phyloP scores from a whole-genome alignment of 768 basidiomycete species.

The Suillus weaverae region DNA sequence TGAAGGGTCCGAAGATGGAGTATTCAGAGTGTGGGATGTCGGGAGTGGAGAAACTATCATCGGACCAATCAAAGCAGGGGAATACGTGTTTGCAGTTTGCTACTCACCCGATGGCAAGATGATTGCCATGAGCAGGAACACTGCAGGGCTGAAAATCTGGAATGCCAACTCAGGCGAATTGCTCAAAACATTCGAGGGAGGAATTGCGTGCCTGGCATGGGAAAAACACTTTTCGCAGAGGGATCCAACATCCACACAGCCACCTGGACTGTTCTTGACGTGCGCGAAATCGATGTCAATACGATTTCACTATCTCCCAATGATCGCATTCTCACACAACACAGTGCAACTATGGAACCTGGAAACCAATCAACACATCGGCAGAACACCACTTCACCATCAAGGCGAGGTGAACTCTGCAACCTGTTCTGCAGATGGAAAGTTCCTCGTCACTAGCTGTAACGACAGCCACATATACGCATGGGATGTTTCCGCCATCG shows the following conservation, averaged over 20 bases:
- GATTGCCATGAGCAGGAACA: background rate
- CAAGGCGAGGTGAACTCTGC: background rate
- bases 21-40: too few species aligned
- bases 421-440: background rate
- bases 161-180: background rate
- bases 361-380: background rate
- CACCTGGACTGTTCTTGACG: background rate
- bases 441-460: background rate
- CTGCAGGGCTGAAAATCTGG: background rate
- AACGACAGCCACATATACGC: fast-evolving
- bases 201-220: background rate
- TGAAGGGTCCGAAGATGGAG: too few species aligned
- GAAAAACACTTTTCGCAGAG: background rate
- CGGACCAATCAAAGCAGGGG: too few species aligned
- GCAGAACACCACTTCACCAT: background rate
- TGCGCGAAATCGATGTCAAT: too few species aligned
- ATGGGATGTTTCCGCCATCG: background rate
- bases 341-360: background rate
- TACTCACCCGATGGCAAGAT: background rate
- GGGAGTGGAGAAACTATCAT: too few species aligned
- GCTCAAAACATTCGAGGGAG: background rate
- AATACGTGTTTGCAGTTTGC: background rate
- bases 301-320: background rate
- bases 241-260: background rate
- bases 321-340: background rate